Base-by-base conservation (phyloP, 2,329 filamentous ascomycete species). In the Curvularia spicifera region DNA sequence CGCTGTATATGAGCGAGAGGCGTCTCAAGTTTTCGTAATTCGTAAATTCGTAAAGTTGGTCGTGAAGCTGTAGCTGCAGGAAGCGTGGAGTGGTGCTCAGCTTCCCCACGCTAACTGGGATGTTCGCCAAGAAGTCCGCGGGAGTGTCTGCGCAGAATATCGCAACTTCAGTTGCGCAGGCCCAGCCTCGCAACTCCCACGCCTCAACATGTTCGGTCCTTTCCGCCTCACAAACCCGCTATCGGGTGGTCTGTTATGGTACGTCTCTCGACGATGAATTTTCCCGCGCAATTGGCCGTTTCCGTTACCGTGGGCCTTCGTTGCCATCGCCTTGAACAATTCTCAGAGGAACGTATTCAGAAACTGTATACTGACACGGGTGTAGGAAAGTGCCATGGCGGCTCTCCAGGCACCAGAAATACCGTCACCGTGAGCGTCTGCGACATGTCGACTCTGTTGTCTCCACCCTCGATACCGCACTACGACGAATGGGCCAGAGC, bases 341-440 rank as follows among this genome's bases (percentile, higher is more conserved):
- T 31, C 5, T 22, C 10, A 59, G 63, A 57, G 68, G 63, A 55
- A 28, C 44, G 31, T 57, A 29, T 40, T 47, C 35, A 51, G 40
- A 18, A 26, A 28, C 13, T 26, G 2, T 5, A 24, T 35, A 28
- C 52, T 59, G 33, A 59, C 44, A 29, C 22, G 26, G 1, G 4
- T 83, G 8, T 70, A 88, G 91, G 95, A 99, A 99, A 87, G 93
- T 90, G 71, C 95, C 95, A 69, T 99, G 93, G 93, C 89, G 95
- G 61, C 87, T 99, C 74, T 99, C 95, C 58, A 84, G 87, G 67
- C 92, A 91, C 76, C 71, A 73, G 52, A 73, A 72, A 55, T 72
- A 71, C 66, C 62, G 70, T 24, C 71, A 73, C 0, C 71, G 71
- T 56, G 62, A 69, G 63, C 89, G 91, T 63, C 64, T 73, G 7